Base-by-base conservation (phyloP, 2,329 filamentous ascomycete genomes). In the Beauveria medogensis region DNA sequence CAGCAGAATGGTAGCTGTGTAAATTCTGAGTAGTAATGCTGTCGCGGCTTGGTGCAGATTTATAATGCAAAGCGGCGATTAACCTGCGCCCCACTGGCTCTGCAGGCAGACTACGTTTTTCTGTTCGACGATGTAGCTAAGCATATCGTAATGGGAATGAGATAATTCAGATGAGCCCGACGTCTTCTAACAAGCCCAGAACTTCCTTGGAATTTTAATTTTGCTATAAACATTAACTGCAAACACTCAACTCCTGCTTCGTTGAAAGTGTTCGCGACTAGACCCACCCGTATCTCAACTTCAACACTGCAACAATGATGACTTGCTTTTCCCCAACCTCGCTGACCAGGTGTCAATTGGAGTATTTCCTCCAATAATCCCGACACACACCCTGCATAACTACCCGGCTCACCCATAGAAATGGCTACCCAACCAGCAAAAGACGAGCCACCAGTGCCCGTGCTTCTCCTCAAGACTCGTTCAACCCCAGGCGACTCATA, bases 401-500 rank as follows among this genome's bases (percentile, higher is more conserved):
- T 34, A 34, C 30, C 30, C 30, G 30, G 1, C 10, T 12, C 30
- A 10, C 7, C 30, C 20, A 20, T 12, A n/a, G 12, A 18, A 43
- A 47, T 59, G 48, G 28, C 26, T n/a, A 14, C 20, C 18, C 24
- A 37, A 26, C 6, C 46, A 10, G 34, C 37, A 12, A 22, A 10
- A 20, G 18, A 43, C 24, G 14, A 28, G 30, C 59, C 52, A n/a
- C 16, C 52, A 7, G 53, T 61, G 2, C 59, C 59, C 1, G 74
- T 94, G 24, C 77, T 93, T 24, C 79, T 94, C 1, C 81, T 94
- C 59, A 94, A 94, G 74, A 93, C 90, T 3, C 87, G 82, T 68
- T 93, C 90, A 0, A 78, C 75, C 0, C 89, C 90, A 0, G 79
- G 76, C 50, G 90, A 94, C 70, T 81, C 82, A 9, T 94, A 94